These are phyloP conservation scores for Mycosphaerella sp. DNA, from an alignment of 2,329 filamentous ascomycete species.

Conservation along the genomic window DNA sequence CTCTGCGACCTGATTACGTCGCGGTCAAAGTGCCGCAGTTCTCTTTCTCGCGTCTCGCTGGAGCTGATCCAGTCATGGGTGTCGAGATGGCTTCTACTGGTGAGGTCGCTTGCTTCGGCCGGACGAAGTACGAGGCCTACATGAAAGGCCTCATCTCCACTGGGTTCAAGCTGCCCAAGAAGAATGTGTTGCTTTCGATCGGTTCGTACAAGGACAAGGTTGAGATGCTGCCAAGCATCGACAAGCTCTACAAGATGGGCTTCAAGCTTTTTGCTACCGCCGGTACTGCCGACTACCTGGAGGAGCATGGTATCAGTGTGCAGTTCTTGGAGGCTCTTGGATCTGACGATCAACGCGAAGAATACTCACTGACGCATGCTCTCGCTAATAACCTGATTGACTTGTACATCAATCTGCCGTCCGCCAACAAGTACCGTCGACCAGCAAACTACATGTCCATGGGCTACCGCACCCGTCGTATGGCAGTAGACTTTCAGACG, in stretches of 20 bases:
- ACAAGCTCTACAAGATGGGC: conserved; percentile 81
- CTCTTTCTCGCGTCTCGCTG: conserved; percentile 94
- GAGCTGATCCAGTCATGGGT: conserved; percentile 90
- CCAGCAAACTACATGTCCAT: conserved; percentile 98
- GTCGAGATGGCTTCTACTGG: conserved; percentile 99
- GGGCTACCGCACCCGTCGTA: conserved; percentile 91
- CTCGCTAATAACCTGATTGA: conserved; percentile 97
- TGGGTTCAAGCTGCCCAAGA: conserved; percentile 92
- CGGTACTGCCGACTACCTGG: conserved; percentile 92
- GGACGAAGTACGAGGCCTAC: conserved; percentile 95
- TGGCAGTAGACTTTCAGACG: conserved; percentile 97
- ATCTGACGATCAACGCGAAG: conserved; percentile 78
- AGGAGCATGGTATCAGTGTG: conserved; percentile 84
- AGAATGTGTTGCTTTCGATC: conserved; percentile 91
- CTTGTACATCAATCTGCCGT: conserved; percentile 98
- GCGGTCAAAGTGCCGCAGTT: conserved; percentile 98
- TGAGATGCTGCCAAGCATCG: conserved; percentile 89
- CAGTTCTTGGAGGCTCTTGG: conserved; percentile 86
- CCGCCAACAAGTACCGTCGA: conserved; percentile 91
- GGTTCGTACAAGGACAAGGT: conserved; percentile 97
- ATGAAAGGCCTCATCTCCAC: conserved; percentile 93
- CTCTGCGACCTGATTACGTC: conserved; percentile 73
- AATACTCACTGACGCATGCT: conserved; percentile 96
- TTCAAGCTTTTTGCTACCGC: conserved; percentile 96
- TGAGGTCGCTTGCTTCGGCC: conserved; percentile 93